Percentiles rank a stretch among this genome's conserved stretches.
Conservation (phyloP, 257 asterid genomes). For the Solanum dulcamara region DNA sequence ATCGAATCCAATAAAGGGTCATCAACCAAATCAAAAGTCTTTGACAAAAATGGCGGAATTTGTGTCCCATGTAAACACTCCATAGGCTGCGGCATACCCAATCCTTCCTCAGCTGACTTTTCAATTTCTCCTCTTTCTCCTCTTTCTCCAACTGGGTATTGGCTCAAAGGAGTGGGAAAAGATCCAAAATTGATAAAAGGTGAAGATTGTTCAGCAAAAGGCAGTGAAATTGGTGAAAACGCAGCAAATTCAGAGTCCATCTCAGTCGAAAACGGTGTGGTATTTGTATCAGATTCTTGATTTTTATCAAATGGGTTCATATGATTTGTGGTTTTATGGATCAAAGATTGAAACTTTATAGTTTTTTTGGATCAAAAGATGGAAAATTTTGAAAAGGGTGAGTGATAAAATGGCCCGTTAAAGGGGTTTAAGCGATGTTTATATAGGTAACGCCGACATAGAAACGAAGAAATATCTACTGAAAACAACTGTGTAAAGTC, state of each 20-base stretch:
- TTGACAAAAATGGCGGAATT: constrained; percentile 63
- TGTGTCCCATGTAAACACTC: constrained; percentile 42
- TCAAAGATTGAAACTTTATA: background rate
- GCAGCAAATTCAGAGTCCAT: background rate
- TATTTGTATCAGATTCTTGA: background rate
- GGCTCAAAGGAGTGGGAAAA: background rate
- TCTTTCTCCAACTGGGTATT: background rate
- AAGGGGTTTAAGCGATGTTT: constrained; percentile 8
- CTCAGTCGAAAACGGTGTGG: constrained; percentile 1
- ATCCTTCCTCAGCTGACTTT: background rate
- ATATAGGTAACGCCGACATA: constrained; percentile 37
- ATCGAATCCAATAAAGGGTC: constrained; percentile 49
- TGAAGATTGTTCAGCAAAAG: constrained; percentile 1
- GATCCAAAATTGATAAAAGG: constrained; percentile 21
- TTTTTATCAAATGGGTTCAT: constrained; percentile 29
- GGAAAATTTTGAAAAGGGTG: background rate
- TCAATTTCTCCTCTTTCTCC: background rate
- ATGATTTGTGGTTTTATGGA: background rate
- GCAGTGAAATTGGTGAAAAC: background rate
- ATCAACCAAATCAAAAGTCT: constrained; percentile 75
- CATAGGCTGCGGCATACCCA: constrained; percentile 44
- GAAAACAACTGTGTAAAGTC: constrained; percentile 20
- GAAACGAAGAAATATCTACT: constrained; percentile 12
- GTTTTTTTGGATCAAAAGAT: background rate
- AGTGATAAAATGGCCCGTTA: constrained; percentile 10